Evolutionary conservation across 495 filamentous ascomycete genomes (phyloP).

Genomic region (Penicillium salamii): DNA sequence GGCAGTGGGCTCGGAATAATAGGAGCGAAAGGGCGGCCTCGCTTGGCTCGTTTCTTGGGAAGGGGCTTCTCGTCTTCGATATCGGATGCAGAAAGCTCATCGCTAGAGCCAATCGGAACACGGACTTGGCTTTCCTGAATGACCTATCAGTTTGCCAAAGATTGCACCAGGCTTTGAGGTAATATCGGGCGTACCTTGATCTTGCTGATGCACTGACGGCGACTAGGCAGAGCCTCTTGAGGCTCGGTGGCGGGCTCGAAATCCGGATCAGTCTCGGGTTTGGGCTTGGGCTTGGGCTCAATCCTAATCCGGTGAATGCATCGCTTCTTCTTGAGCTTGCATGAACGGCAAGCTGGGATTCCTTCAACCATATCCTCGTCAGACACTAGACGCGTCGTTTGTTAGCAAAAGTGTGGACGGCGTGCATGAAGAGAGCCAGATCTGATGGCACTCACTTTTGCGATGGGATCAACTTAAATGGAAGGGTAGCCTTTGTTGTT

Average conservation of each 20-base stretch:
- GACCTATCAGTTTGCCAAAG: background rate
- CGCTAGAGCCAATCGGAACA: background rate
- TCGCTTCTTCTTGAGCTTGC: constrained; percentile 19
- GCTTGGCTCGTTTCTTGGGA: background rate
- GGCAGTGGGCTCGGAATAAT: background rate
- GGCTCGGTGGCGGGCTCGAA: background rate
- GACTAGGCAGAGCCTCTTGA: background rate
- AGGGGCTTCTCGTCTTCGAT: background rate
- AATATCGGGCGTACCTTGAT: background rate
- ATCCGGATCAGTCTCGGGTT: background rate
- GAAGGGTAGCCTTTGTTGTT: background rate
- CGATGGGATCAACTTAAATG: background rate
- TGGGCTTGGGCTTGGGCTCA: background rate
- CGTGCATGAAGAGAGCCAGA: no score
- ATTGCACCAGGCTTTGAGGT: no score
- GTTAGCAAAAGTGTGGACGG: background rate
- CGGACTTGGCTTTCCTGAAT: background rate
- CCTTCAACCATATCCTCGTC: constrained; percentile 3
- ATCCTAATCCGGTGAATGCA: constrained; percentile 10
- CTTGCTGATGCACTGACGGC: background rate
- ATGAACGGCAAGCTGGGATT: constrained; percentile 13
- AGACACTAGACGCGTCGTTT: constrained; percentile 1
- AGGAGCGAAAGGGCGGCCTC: background rate
- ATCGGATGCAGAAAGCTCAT: background rate
- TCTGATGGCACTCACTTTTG: background rate